phyloP scores from a whole-genome alignment of 2,329 filamentous ascomycete genomes.

The Hymenoscyphus linearis region DNA sequence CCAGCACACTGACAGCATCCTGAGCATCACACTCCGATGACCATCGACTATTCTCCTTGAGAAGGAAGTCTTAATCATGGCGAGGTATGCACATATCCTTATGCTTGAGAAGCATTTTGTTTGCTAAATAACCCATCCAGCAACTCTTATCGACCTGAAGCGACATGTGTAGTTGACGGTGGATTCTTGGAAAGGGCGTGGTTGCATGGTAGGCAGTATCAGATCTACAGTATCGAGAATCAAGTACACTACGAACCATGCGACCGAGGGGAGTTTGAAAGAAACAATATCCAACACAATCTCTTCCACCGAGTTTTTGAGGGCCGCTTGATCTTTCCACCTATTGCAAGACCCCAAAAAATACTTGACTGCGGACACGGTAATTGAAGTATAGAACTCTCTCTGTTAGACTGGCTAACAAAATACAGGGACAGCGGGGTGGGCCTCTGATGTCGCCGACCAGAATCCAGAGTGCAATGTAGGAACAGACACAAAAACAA shows the following conservation, averaged over 20 bases:
- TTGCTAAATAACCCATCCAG: not conserved
- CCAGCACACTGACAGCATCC: not conserved
- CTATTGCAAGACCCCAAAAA: constrained; percentile 48
- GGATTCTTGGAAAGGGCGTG: constrained; percentile 53
- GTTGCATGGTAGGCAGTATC: constrained; percentile 60
- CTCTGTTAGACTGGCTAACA: not conserved
- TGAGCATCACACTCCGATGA: not conserved
- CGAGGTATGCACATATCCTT: not conserved
- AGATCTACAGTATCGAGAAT: constrained; percentile 61
- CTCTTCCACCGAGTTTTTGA: constrained; percentile 62
- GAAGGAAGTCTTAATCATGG: not conserved
- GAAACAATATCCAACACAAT: constrained; percentile 57
- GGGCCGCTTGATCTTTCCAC: constrained; percentile 63
- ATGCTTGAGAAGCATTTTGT: not conserved
- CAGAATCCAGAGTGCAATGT: constrained; percentile 61
- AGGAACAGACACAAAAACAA: constrained; percentile 10
- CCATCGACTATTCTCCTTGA: not conserved
- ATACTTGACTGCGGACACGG: constrained; percentile 72
- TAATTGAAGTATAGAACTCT: constrained; percentile 29
- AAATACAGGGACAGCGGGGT: constrained; percentile 34
- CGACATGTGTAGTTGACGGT: constrained; percentile 48
- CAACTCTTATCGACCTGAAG: constrained; percentile 21
- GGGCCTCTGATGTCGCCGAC: constrained; percentile 65
- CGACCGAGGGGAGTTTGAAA: constrained; percentile 68
- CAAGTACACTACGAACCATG: constrained; percentile 62